Evolutionary conservation across 2,329 filamentous ascomycete genomes (phyloP).

Genomic region (Ascochyta lentis): DNA sequence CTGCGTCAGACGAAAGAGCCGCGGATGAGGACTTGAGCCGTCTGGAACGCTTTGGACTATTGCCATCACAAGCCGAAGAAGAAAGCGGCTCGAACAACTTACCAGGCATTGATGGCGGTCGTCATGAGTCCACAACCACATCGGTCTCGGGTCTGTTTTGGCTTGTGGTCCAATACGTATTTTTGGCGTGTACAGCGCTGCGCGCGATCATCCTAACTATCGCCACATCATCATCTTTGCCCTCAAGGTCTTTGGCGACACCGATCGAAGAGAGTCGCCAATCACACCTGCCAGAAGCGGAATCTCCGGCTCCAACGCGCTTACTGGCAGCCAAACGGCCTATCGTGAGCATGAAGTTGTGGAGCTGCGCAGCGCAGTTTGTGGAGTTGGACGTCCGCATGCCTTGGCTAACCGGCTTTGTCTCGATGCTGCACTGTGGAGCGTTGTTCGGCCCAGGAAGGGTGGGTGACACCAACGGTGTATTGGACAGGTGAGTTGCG

Average conservation of each 20-base stretch:
- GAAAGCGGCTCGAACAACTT: slow-evolving; percentile 25
- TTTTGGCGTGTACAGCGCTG: slow-evolving; percentile 64
- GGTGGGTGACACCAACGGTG: slow-evolving; percentile 75
- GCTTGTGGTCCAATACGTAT: slow-evolving; percentile 59
- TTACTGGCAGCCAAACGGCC: slow-evolving; percentile 59
- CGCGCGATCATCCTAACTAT: slow-evolving; percentile 71
- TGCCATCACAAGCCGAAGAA: slow-evolving; percentile 49
- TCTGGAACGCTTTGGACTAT: slow-evolving; percentile 64
- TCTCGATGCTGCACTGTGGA: slow-evolving; percentile 78
- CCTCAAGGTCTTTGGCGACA: slow-evolving; percentile 57
- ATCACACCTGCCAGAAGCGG: slow-evolving; percentile 37
- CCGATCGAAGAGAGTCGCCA: slow-evolving; percentile 39
- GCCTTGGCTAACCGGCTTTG: slow-evolving; percentile 83
- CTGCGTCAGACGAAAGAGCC: slow-evolving; percentile 36
- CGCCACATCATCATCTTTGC: slow-evolving; percentile 71
- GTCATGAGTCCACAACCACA: slow-evolving; percentile 26
- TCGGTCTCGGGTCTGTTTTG: slow-evolving; percentile 57
- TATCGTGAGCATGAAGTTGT: slow-evolving; percentile 78
- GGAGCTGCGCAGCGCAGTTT: slow-evolving; percentile 74
- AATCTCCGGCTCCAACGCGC: slow-evolving; percentile 43
- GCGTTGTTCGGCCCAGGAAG: slow-evolving; percentile 75
- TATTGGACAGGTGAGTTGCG: slow-evolving; percentile 85
- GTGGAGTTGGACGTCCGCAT: slow-evolving; percentile 79
- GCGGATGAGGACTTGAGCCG: slow-evolving; percentile 47
- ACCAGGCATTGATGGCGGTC: slow-evolving; percentile 22